Base-by-base conservation (phyloP, 176 grass and related monocot species). In the Carex pumila region DNA sequence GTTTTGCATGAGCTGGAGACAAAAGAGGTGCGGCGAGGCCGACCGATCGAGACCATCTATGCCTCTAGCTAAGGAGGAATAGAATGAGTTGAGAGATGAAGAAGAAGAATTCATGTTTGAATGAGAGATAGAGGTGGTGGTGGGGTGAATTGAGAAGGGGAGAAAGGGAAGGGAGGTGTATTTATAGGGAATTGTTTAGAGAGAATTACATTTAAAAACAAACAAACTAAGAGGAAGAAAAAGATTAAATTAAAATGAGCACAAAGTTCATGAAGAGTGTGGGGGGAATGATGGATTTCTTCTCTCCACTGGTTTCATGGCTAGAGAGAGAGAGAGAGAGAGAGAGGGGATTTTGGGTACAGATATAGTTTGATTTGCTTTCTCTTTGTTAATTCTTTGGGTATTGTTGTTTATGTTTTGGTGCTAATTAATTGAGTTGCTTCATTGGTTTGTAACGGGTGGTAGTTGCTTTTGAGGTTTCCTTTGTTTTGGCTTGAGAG, bases 41-140 rank as follows among this genome's bases (percentile, higher is more conserved):
- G 84, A 88, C 14, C 79, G 86, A 57, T 98, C 89, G 18, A 98
- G 90, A 30, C 94, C 92, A 61, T 98, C 90, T 7, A 98, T 87
- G 36, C 90, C 90, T 0, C 89, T 87, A 55, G 89, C 76, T 70
- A 98, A 83, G 80, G 87, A 89, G 79, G 87, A 83, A 87, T 94
- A 94, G 92, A 98, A 98, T 57, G 88, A 89, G 43, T 87, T 86
- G 81, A 89, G 85, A 79, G 95, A 88, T 58, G 86, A 82, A 17
- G 95, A 81, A 30, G 88, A 86, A 55, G 92, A 79, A 76, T 89
- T 93, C 95, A 97, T 97, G 79, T 65, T 79, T 13, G n/a, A 4
- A 31, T 6, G 37, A 49, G 41, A 45, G 68, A 70, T 7, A 70
- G 29, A 18, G 37, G 12, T 37, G 58, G 58, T 62, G 60, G 10